These are phyloP conservation scores for Agapanthus africanus DNA, from an alignment of 106 monocot species.

Conservation along the genomic window DNA sequence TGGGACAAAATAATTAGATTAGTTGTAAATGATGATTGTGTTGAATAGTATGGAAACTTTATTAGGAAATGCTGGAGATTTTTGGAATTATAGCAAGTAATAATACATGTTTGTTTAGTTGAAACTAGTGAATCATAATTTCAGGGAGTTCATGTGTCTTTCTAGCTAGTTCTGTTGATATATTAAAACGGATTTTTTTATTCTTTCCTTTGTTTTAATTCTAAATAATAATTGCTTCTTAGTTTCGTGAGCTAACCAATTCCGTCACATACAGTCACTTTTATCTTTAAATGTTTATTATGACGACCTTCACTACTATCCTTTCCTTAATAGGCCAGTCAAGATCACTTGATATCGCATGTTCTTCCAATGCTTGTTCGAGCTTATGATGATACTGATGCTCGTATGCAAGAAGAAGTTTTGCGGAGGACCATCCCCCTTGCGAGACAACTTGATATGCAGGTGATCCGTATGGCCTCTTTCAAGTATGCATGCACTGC, in stretches of 20 bases:
- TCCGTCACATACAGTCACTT: background rate
- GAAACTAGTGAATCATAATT: background rate
- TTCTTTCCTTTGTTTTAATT: background rate
- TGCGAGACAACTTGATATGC: slow-evolving; percentile 70
- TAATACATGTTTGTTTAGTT: background rate
- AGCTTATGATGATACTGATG: slow-evolving; percentile 89
- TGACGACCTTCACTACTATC: background rate
- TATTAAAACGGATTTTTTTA: background rate
- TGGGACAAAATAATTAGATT: background rate
- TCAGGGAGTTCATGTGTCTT: background rate
- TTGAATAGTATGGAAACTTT: background rate
- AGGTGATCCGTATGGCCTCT: slow-evolving; percentile 27
- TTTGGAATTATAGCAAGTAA: background rate
- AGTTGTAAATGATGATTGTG: background rate
- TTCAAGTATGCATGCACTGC: background rate
- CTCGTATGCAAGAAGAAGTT: slow-evolving; percentile 90
- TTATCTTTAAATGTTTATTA: background rate
- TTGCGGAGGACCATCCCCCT: slow-evolving; percentile 71
- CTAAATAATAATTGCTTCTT: background rate
- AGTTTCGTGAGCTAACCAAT: background rate
- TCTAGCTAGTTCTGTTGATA: background rate
- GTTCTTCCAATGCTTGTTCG: slow-evolving; percentile 83
- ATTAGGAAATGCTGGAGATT: background rate
- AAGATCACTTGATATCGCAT: slow-evolving; percentile 52
- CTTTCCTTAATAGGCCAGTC: slow-evolving; percentile 46